A percentile compares a stretch with the other conserved stretches of the same genome.
These are phyloP conservation scores for Pseudopediastrum boryanum DNA, from an alignment of 139 green algal species.

Conservation along the genomic window DNA sequence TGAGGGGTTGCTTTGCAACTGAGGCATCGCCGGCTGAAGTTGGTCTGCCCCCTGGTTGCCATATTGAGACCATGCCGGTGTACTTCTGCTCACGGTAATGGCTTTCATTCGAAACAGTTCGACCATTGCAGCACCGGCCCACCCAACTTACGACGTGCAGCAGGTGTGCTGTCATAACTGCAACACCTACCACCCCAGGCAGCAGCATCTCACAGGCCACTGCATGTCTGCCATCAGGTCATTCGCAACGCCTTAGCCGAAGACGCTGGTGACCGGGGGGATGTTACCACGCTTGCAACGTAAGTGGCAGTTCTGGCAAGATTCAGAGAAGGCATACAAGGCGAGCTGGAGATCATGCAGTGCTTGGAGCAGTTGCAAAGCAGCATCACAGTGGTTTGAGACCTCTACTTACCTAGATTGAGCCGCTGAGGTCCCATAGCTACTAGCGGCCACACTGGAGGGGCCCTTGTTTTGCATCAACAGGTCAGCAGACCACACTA, in stretches of 20 bases:
- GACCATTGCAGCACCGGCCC: too few relatives aligned
- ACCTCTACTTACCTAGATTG: not conserved
- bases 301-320: conserved; percentile 39
- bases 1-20: too few relatives aligned
- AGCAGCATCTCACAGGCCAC: not conserved
- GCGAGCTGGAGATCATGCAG: not conserved
- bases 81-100: too few relatives aligned
- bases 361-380: too few relatives aligned
- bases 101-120: too few relatives aligned
- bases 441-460: too few relatives aligned
- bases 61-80: too few relatives aligned
- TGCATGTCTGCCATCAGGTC: conserved; percentile 34
- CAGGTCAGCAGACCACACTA: too few relatives aligned
- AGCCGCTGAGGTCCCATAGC: too few relatives aligned
- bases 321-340: not conserved
- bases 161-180: conserved; percentile 9
- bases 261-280: conserved; percentile 85
- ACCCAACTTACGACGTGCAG: conserved; percentile 36
- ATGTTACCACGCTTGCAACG: conserved; percentile 92
- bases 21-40: too few relatives aligned
- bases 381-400: not conserved
- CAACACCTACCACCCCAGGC: not conserved
- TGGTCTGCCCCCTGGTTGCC: too few relatives aligned
- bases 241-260: conserved; percentile 62
- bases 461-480: too few relatives aligned